Evolutionary conservation across 768 basidiomycete genomes (phyloP), one percentile per base, ranked within the genome.

Genomic region (Psilocybe sp.): DNA sequence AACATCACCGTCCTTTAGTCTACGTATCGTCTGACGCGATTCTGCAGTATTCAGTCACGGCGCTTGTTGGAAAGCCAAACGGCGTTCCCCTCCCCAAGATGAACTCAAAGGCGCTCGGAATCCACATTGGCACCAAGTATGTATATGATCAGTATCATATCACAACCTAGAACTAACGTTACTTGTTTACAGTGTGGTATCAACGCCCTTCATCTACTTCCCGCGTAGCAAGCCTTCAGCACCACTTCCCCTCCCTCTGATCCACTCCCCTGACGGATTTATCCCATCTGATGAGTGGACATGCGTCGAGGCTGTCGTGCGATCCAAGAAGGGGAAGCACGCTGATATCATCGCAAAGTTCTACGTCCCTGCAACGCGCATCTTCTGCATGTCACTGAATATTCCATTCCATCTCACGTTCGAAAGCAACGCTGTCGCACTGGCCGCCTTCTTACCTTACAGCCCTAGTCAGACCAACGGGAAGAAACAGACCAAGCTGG

Each of bases 361-460:
- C 11, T 82, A 82, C 57, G 58, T 88, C 15, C 87, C 87, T 2
- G 66, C 78, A 1, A 78, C 81, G 12, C 74, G 82, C 44, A 75
- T 79, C 41, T 85, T 85, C 63, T 79, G 75, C 60, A 69, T 84
- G 55, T 63, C 70, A 3, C 70, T 81, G 52, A 62, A 76, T 14
- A 87, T 89, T 19, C 87, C 87, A 1, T 89, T 88, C 66, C 76
- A 87, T 62, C 53, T 90, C 20, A 74, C 73, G 4, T 74, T 89
- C 37, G 71, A 77, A 34, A 85, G 84, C 0, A 72, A 80, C 3
- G 68, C 78, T 0, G 63, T 72, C 28, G 79, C 85, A 11, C 69
- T 90, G 12, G 78, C 80, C 1, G 70, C 78, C 5, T 87, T 86
- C 59, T 61, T 84, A 40, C 82, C 85, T 9, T 73, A 76, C 32